These are phyloP conservation scores for Aspergillus fijiensis DNA, from an alignment of 2,329 filamentous ascomycete genomes.

Conservation along the genomic window DNA sequence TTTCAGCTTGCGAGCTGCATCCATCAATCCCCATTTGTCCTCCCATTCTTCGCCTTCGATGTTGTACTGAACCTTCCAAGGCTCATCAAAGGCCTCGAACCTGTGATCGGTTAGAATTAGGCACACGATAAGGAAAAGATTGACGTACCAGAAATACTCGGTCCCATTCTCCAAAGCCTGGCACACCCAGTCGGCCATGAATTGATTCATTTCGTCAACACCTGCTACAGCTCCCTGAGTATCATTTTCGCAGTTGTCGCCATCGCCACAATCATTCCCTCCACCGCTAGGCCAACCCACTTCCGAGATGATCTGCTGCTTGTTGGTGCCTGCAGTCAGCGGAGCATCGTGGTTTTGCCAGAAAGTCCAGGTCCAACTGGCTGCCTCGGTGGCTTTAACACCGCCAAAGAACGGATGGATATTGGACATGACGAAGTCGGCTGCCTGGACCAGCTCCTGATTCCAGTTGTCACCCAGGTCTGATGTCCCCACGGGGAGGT, in stretches of 20 bases:
- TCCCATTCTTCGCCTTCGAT: constrained; percentile 73
- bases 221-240: constrained; percentile 72
- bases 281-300: constrained; percentile 87
- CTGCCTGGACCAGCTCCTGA: constrained; percentile 62
- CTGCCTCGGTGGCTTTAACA: constrained; percentile 64
- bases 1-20: constrained; percentile 81
- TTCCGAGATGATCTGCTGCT: constrained; percentile 82
- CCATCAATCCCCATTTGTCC: constrained; percentile 92
- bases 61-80: constrained; percentile 84
- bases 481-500: constrained; percentile 78
- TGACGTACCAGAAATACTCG: constrained; percentile 81
- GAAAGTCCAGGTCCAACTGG: constrained; percentile 79
- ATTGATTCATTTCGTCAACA: constrained; percentile 76
- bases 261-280: constrained; percentile 71
- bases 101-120: constrained; percentile 37
- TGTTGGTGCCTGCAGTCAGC: constrained; percentile 59
- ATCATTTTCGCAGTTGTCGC: constrained; percentile 55
- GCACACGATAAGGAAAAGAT: not conserved
- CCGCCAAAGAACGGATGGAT: constrained; percentile 96
- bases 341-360: constrained; percentile 69
- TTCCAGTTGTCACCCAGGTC: constrained; percentile 91
- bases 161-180: constrained; percentile 75
- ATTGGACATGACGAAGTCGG: constrained; percentile 93
- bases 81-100: constrained; percentile 95
- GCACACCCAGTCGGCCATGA: constrained; percentile 85